Percentiles rank a stretch among this genome's conserved stretches.
Conservation (phyloP, 306 rosid genomes). For the Acacia crassicarpa region DNA sequence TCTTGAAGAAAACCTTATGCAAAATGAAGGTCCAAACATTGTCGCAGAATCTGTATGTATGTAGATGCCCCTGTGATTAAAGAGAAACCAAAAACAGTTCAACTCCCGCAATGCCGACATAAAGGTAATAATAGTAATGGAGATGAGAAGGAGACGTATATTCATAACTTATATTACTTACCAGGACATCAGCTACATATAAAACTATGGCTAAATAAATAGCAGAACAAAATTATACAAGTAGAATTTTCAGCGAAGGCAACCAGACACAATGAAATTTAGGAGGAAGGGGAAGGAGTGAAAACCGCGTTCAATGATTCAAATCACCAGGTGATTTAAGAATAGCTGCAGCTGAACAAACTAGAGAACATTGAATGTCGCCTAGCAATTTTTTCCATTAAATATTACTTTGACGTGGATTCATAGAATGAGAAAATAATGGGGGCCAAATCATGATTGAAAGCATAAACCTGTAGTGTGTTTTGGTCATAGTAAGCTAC, state of each 20-base stretch:
- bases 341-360: neutral
- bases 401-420: constrained; percentile 15
- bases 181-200: neutral
- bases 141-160: neutral
- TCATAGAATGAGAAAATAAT: neutral
- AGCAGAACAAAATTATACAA: constrained; percentile 4
- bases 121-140: neutral
- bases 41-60: constrained; percentile 95
- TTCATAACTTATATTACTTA: constrained; percentile 4
- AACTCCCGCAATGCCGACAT: neutral
- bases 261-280: neutral
- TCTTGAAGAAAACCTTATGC: constrained; percentile 67
- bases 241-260: neutral
- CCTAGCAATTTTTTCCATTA: neutral
- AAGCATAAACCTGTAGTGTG: neutral
- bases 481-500: neutral
- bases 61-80: constrained; percentile 87
- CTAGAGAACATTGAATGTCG: neutral
- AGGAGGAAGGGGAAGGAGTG: neutral
- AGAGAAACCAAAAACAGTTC: constrained; percentile 2
- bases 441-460: constrained; percentile 8
- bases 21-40: constrained; percentile 98
- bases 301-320: neutral
- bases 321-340: neutral
- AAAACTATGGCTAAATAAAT: neutral